Evolutionary conservation across 768 basidiomycete species (phyloP).

Genomic region (Amanita polypyramis): DNA sequence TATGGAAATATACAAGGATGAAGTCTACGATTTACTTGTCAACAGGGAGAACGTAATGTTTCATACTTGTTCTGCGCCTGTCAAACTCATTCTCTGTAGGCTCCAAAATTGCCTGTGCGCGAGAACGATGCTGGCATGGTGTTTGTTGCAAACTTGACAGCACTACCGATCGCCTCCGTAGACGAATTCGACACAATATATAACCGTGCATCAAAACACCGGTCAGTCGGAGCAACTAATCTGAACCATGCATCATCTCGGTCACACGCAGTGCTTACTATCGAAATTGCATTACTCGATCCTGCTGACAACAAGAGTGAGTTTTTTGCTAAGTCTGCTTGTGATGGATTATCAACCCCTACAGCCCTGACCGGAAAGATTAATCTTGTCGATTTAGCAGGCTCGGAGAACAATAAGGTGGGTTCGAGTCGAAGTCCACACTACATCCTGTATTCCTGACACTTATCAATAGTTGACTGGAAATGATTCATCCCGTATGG

Average conservation of each 20-base stretch:
- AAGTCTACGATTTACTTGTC: constrained; percentile 80
- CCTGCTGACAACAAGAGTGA: constrained; percentile 42
- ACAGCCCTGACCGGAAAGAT: constrained; percentile 66
- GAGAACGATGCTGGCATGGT: constrained; percentile 44
- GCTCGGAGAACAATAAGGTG: constrained; percentile 86
- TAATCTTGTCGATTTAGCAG: constrained; percentile 82
- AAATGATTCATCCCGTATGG: constrained; percentile 80
- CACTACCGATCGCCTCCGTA: constrained; percentile 26
- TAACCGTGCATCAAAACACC: constrained; percentile 59
- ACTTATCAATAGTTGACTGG: constrained; percentile 53
- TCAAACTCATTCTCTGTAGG: constrained; percentile 18
- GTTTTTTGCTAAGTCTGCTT: constrained; percentile 11
- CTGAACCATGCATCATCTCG: constrained; percentile 80
- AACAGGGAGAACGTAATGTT: constrained; percentile 53
- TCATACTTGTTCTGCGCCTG: background rate
- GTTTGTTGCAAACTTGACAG: constrained; percentile 44
- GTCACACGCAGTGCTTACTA: constrained; percentile 78
- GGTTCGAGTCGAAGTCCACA: background rate
- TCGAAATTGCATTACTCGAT: constrained; percentile 54
- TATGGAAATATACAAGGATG: constrained; percentile 90
- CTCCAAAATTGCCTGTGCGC: constrained; percentile 42
- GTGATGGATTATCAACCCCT: background rate
- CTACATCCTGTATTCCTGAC: too few species aligned
- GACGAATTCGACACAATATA: constrained; percentile 38
- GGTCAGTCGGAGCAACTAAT: constrained; percentile 79